Base-by-base conservation (phyloP, 2,329 filamentous ascomycete species). In the Lojkania enalia region DNA sequence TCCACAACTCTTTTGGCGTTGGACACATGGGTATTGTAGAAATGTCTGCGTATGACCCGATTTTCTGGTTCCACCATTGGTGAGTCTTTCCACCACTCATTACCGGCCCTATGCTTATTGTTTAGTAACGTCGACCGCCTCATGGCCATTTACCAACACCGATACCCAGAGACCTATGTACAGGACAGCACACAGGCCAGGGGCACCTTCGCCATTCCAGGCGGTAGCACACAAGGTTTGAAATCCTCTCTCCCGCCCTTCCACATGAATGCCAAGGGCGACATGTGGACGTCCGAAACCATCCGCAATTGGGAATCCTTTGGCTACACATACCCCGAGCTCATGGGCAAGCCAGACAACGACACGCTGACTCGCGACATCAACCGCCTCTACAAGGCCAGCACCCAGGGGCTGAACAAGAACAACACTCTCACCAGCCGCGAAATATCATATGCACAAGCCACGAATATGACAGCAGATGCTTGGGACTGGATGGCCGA, bases 1-100 rank as follows among this genome's bases (percentile, higher is more conserved):
- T 66, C 14, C 64, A 67, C 35, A 65, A 60, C 16, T 46, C 51
- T 3, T 66, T 67, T 20, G 61, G 63, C 1, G 42, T 64, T 6
- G 85, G 86, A 1, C 55, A 66, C 18, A 66, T 66, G 60, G 63
- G 64, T 4, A 63, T 65, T 14, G 45, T 60, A 3, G 61, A 64
- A 31, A 53, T 58, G 3, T 63, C 64, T 4, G 61, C 64, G 5
- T 67, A 59, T 19, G 64, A 67, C 39, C 60, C 64, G 0, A 46
- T 64, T 1, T 67, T 67, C 37, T 67, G 63, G 61, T 58, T 67
- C 9, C 64, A 66, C 46, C 64, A 67, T 21, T 54, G 51, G 54
- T 59, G 48, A 27, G 45, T 40, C 5, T 19, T 25, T 25, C 14
- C 12, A 20, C 29, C 3, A 31, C 6, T n/a, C 18, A 14, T 30